These are phyloP conservation scores for Teunomyces cretensis DNA, from an alignment of 805 yeast genomes.

Conservation along the genomic window DNA sequence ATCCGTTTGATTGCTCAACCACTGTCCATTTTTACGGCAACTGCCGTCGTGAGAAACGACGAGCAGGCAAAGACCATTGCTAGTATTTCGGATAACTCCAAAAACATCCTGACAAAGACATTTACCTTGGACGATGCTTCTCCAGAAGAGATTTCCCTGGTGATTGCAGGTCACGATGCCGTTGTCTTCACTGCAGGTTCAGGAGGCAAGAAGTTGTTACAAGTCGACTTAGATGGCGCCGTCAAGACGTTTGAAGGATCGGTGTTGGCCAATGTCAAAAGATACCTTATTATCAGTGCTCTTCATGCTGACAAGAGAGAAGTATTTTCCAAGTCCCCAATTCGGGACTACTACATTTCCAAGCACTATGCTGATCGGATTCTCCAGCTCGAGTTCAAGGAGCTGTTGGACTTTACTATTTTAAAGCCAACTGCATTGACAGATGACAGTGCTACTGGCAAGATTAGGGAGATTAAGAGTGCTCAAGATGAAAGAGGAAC, in stretches of 20 bases:
- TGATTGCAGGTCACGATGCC: slow-evolving; percentile 49
- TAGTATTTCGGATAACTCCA: slow-evolving; percentile 31
- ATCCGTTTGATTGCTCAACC: slow-evolving; percentile 30
- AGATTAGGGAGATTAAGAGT: slow-evolving; percentile 32
- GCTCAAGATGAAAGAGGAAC: slow-evolving; percentile 20
- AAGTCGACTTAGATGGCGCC: slow-evolving; percentile 64
- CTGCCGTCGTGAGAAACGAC: slow-evolving; percentile 45
- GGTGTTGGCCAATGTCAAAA: slow-evolving; percentile 38
- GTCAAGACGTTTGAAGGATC: slow-evolving; percentile 58
- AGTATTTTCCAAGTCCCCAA: slow-evolving; percentile 36
- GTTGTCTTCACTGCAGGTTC: slow-evolving; percentile 65
- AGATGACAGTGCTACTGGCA: slow-evolving; percentile 44
- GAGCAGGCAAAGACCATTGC: slow-evolving; percentile 45
- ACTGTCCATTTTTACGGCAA: slow-evolving; percentile 23
- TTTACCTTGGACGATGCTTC: slow-evolving; percentile 39
- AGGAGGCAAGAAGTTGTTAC: slow-evolving; percentile 52
- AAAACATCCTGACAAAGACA: slow-evolving; percentile 28
- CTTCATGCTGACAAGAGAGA: slow-evolving; percentile 52
- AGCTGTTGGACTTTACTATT: slow-evolving; percentile 53
- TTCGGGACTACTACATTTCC: slow-evolving; percentile 54
- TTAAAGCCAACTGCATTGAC: slow-evolving; percentile 51
- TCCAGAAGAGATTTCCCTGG: slow-evolving; percentile 32
- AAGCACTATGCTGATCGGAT: slow-evolving; percentile 59
- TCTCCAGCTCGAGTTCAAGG: slow-evolving; percentile 35
- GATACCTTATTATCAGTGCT: slow-evolving; percentile 58